A percentile compares a stretch with the other conserved stretches of the same genome.
phyloP scores from a whole-genome alignment of 2,329 filamentous ascomycete genomes.

The Ilyonectria robusta region DNA sequence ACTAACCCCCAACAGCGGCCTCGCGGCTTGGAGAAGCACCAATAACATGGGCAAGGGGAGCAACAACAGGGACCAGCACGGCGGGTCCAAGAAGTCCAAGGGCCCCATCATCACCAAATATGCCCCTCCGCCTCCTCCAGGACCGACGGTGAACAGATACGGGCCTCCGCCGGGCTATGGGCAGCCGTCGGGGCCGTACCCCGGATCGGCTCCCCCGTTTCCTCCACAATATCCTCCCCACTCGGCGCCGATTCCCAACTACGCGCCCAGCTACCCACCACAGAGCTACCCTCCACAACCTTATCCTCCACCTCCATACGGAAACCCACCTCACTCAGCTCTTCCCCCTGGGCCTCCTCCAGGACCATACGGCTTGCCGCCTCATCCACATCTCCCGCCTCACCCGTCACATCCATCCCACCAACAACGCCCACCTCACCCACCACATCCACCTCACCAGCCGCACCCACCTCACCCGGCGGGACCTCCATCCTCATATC shows the following conservation, averaged over 20 bases:
- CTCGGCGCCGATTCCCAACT: slow-evolving; percentile 39
- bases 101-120: slow-evolving; percentile 56
- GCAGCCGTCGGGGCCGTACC: slow-evolving; percentile 44
- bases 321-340: slow-evolving; percentile 41
- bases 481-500: slow-evolving; percentile 36
- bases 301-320: slow-evolving; percentile 44
- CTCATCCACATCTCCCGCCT: slow-evolving; percentile 27
- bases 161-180: slow-evolving; percentile 45
- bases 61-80: slow-evolving; percentile 48
- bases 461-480: slow-evolving; percentile 32
- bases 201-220: slow-evolving; percentile 43
- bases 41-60: slow-evolving; percentile 46
- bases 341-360: slow-evolving; percentile 38
- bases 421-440: slow-evolving; percentile 26
- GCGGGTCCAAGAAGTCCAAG: slow-evolving; percentile 51
- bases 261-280: slow-evolving; percentile 46
- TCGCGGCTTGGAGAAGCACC: slow-evolving; percentile 55
- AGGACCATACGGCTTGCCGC: slow-evolving; percentile 34
- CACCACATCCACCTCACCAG: slow-evolving; percentile 24
- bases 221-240: slow-evolving; percentile 43
- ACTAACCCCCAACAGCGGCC: slow-evolving; percentile 48
- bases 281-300: slow-evolving; percentile 43
- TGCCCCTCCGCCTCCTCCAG: slow-evolving; percentile 44
- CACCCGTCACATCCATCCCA: slow-evolving; percentile 27
- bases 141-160: slow-evolving; percentile 37